A percentile compares a stretch with the other conserved stretches of the same genome.
phyloP scores from a whole-genome alignment of 2,329 filamentous ascomycete genomes.

The Sporothrix protearum region DNA sequence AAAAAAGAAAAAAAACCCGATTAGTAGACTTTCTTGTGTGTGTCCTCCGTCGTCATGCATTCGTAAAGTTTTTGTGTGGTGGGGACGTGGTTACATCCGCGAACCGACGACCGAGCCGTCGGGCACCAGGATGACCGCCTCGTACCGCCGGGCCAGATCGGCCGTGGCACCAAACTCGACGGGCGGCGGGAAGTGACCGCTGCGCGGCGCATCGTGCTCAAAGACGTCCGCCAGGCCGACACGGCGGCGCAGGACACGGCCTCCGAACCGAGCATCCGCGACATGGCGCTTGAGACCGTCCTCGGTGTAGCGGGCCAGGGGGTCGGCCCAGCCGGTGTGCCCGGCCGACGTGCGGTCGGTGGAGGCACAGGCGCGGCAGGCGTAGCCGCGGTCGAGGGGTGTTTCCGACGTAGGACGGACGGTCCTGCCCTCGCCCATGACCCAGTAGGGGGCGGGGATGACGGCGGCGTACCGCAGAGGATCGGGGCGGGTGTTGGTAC shows the following conservation, averaged over 20 bases:
- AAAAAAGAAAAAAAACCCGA: background rate
- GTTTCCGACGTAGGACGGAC: background rate
- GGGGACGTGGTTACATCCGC: background rate
- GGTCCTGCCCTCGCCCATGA: background rate
- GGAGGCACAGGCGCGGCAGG: slow-evolving; percentile 27
- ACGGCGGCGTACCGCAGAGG: slow-evolving; percentile 28
- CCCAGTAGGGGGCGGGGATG: slow-evolving; percentile 27
- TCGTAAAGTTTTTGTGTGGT: too few relatives aligned
- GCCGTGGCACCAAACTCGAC: slow-evolving; percentile 25
- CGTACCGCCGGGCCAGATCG: slow-evolving; percentile 25
- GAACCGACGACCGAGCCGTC: slow-evolving; percentile 13
- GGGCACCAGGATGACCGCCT: slow-evolving; percentile 17
- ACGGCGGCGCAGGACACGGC: slow-evolving; percentile 24
- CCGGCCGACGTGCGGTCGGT: slow-evolving; percentile 20
- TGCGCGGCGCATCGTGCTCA: slow-evolving; percentile 26
- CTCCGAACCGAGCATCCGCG: slow-evolving; percentile 24
- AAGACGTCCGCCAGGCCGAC: slow-evolving; percentile 8
- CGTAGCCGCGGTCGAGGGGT: slow-evolving; percentile 22
- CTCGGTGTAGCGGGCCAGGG: slow-evolving; percentile 25
- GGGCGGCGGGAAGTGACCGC: slow-evolving; percentile 22
- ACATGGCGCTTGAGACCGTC: slow-evolving; percentile 25
- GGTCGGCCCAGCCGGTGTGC: slow-evolving; percentile 27
- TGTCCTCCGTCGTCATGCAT: background rate
- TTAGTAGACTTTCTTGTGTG: background rate
- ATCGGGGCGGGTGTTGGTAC: slow-evolving; percentile 15